These are phyloP conservation scores for Kwoniella botswanensis DNA, from an alignment of 768 basidiomycete species.

Conservation along the genomic window DNA sequence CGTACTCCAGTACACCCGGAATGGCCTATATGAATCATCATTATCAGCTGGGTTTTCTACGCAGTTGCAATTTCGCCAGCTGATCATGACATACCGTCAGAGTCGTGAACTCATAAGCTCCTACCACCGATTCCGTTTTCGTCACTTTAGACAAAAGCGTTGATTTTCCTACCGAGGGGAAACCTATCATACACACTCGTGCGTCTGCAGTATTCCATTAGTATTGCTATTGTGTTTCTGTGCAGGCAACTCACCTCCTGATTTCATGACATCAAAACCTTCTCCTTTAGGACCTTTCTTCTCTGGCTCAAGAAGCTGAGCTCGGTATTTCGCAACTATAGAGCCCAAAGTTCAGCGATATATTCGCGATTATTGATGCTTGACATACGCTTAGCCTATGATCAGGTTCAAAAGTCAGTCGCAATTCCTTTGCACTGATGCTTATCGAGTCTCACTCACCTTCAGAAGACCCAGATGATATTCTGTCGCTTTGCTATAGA, in stretches of 20 bases:
- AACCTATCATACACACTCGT: constrained; percentile 87
- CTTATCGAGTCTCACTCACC: no score
- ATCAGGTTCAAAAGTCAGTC: no score
- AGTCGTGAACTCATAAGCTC: constrained; percentile 95
- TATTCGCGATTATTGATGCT: no score
- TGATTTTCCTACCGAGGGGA: constrained; percentile 95
- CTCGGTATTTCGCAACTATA: constrained; percentile 85
- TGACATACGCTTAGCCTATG: constrained; percentile 54
- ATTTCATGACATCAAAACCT: constrained; percentile 86
- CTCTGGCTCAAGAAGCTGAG: constrained; percentile 89
- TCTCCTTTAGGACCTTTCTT: constrained; percentile 77
- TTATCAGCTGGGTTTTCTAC: neutral
- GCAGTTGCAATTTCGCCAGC: neutral
- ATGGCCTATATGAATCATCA: constrained; percentile 66
- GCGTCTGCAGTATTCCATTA: constrained; percentile 64
- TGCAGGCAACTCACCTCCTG: constrained; percentile 62
- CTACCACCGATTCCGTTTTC: constrained; percentile 83
- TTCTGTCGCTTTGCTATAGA: constrained; percentile 69
- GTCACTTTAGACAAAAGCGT: constrained; percentile 91
- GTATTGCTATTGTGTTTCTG: neutral
- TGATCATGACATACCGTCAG: constrained; percentile 66
- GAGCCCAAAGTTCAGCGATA: no score
- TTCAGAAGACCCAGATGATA: constrained; percentile 75
- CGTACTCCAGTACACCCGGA: constrained; percentile 94
- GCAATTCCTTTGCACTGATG: no score